These are phyloP conservation scores for Phaeotremella fagi DNA, from an alignment of 768 basidiomycete species.

Conservation along the genomic window DNA sequence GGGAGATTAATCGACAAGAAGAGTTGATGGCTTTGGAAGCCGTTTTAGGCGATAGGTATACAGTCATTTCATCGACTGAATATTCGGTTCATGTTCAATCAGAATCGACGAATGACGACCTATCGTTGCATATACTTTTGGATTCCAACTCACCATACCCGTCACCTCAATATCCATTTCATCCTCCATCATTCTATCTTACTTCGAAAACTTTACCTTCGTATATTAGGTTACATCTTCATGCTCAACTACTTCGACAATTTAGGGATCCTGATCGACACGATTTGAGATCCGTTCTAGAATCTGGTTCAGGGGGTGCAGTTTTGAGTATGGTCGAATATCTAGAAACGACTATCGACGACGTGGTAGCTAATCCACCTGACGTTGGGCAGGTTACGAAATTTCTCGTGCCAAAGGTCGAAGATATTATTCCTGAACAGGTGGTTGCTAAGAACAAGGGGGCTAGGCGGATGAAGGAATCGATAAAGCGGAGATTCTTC, in stretches of 20 bases:
- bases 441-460: constrained; percentile 2
- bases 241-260: constrained; percentile 59
- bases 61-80: constrained; percentile 25
- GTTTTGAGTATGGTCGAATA: constrained; percentile 60
- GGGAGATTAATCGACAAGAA: constrained; percentile 42
- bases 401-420: constrained; percentile 53
- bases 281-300: constrained; percentile 54
- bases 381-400: constrained; percentile 65
- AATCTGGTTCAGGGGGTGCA: constrained; percentile 64
- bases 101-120: constrained; percentile 19
- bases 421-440: constrained; percentile 8
- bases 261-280: constrained; percentile 54
- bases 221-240: constrained; percentile 78
- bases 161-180: constrained; percentile 50
- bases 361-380: constrained; percentile 62
- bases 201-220: constrained; percentile 65
- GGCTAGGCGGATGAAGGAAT: constrained; percentile 12
- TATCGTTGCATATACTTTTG: constrained; percentile 65
- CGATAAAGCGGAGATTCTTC: constrained; percentile 22
- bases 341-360: constrained; percentile 67
- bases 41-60: constrained; percentile 45
- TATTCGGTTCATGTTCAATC: constrained; percentile 35
- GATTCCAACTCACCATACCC: constrained; percentile 53
- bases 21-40: constrained; percentile 48
- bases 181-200: constrained; percentile 67